Base-by-base conservation (phyloP, 176 grass and related monocot species). In the Echinochloa phyllopogon region DNA sequence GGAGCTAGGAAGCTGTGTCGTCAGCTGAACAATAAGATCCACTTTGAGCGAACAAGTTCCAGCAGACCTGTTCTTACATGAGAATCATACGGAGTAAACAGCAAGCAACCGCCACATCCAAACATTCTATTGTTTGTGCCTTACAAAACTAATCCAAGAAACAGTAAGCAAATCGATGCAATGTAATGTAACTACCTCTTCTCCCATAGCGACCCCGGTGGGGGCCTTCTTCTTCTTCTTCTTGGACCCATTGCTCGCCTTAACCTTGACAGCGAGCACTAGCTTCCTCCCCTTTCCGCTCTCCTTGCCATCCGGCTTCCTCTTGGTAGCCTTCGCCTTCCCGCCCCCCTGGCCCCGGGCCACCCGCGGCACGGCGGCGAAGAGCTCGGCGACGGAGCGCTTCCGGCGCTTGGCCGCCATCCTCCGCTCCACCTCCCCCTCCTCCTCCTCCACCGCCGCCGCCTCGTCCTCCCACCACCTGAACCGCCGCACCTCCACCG, bases 391-490 rank as follows among this genome's bases (percentile, higher is more conserved):
- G 12, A 90, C 75, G 66, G 88, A 90, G 2, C 88, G 84, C 66
- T 90, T 90, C 57, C 88, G 73, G 6, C 88, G 79, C 84, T 86
- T 86, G 84, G 88, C 66, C 21, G 88, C 88, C 84, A 83, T 50
- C 73, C 88, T 74, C 20, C 88, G 25, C 79, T 86, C 84, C 66
- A 79, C 87, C 66, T 90, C 88, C 5, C 41, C 51, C 41, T 80
- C 87, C 84, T 83, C 58, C 65, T 71, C 79, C 39, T 64, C 74
- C 38, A 61, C 74, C 74, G 59, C 64, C 55, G 45, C 53, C 33
- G 74, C 84, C 84, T 78, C 88, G 74, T 86, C 84, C 74, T 16
- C 79, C 88, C 88, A 90, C 88, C 88, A 90, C 58, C 79, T 75
- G 84, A 78, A 86, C 56, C 79, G 66, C 21, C 79, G 79, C 74